Evolutionary conservation across 352 stramenopile genomes (phyloP).

Genomic region (Phytophthora europaea): DNA sequence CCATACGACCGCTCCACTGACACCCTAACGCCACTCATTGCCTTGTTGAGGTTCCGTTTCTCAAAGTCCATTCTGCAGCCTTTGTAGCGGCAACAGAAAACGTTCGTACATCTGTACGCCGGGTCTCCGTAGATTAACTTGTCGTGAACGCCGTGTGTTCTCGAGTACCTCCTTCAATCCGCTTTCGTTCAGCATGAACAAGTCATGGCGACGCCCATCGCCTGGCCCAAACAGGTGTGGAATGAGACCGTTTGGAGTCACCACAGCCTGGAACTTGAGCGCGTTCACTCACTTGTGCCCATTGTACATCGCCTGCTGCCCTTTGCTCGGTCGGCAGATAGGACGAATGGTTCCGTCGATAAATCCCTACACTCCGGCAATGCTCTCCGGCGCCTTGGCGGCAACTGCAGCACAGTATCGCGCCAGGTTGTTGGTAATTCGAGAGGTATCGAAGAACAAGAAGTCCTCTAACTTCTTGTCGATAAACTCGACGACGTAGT

Average conservation of each 20-base stretch:
- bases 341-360: constrained; percentile 20
- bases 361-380: constrained; percentile 11
- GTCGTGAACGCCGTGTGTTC: constrained; percentile 3
- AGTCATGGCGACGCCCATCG: constrained; percentile 9
- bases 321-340: constrained; percentile 17
- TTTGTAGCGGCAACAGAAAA: constrained; percentile 22
- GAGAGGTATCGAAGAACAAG: constrained; percentile 5
- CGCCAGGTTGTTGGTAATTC: constrained; percentile 10
- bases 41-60: constrained; percentile 5
- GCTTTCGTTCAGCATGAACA: constrained; percentile 24
- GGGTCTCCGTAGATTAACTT: constrained; percentile 16
- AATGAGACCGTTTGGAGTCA: constrained; percentile 10
- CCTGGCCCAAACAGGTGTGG: constrained; percentile 8
- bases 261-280: constrained; percentile 13
- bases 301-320: constrained; percentile 9
- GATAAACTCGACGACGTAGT: constrained; percentile 15
- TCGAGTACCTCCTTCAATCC: not conserved
- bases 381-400: not conserved
- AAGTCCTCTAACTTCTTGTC: constrained; percentile 13
- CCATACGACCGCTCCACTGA: constrained; percentile 15
- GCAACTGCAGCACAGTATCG: constrained; percentile 17
- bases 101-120: constrained; percentile 7
- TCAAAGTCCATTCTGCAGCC: not conserved
- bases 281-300: constrained; percentile 19
- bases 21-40: constrained; percentile 4